Evolutionary conservation across 2,329 filamentous ascomycete species (phyloP), one percentile per base, ranked within the genome.

Genomic region (Ceratocystis cacaofunesta): DNA sequence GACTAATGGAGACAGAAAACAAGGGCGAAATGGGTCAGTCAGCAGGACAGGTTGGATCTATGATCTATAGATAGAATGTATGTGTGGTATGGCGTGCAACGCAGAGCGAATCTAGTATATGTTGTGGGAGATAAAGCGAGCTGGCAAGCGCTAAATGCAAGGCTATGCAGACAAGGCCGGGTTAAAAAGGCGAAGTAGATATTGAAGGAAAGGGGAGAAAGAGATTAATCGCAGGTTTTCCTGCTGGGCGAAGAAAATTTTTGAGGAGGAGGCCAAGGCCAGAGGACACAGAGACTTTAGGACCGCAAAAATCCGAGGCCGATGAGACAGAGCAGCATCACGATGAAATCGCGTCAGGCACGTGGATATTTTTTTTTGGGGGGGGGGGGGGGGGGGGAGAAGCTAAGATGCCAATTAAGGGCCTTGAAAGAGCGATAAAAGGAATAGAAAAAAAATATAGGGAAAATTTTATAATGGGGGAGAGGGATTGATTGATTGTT

Each of bases 1-100:
- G 64, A 65, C 64, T 65, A 65, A 28, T 41, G 32, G 41, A 10
- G 32, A 19, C 7, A 61, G 19, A 10, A 44, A 52, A 44, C 58
- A 19, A 65, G n/a, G 44, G 48, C 55, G 52, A 57, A 28, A 57
- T 28, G 52, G 52, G 52, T 32, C 25, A 57, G 52, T n/a, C 52
- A 57, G n/a, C 52, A 28, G 28, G 28, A 30, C 5, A 17, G 22
- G 7, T n/a, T 25, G 12, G 12, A 57, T 57, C 12, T 28, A 57
- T 28, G 3, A 1, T 41, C 36, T 41, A 41, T 57, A 22, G 52
- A 25, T 30, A 57, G 30, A 22, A 10, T 17, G 25, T 30, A n/a
- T 25, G 36, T 41, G 12, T 41, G 10, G 10, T 41, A 41, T 41
- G 10, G 36, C 36, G 36, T 12, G 36, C 10, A 41, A 41, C 3